A percentile compares a stretch with the other conserved stretches of the same genome.
These are phyloP conservation scores for Daldinia caldariorum DNA, from an alignment of 495 filamentous ascomycete species.

Conservation along the genomic window DNA sequence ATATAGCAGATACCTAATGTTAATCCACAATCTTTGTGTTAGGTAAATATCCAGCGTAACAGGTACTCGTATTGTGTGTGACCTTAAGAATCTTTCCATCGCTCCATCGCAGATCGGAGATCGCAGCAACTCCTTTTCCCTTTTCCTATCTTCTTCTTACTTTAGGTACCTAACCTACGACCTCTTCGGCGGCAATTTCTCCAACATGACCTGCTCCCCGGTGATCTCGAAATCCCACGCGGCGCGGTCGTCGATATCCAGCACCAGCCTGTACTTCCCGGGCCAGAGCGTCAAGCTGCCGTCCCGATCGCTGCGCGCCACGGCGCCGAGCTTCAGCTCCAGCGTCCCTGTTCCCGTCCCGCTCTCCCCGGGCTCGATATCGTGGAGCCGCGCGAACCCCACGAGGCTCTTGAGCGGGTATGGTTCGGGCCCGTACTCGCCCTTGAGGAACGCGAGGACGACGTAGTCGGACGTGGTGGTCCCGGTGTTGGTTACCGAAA, in stretches of 20 bases:
- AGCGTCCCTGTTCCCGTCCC: slow-evolving; percentile 53
- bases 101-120: too few relatives aligned
- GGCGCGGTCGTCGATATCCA: slow-evolving; percentile 58
- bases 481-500: slow-evolving; percentile 63
- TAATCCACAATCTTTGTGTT: background rate
- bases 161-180: too few relatives aligned
- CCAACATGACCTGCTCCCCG: slow-evolving; percentile 54
- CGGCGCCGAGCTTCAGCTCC: slow-evolving; percentile 62
- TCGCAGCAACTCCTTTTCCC: background rate
- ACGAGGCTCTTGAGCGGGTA: slow-evolving; percentile 68
- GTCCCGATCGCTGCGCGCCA: slow-evolving; percentile 62
- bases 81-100: background rate
- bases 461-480: slow-evolving; percentile 63
- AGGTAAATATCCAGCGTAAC: background rate
- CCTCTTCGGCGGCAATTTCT: slow-evolving; percentile 52
- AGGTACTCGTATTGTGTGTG: background rate
- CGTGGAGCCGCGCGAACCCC: slow-evolving; percentile 62
- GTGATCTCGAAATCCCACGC: slow-evolving; percentile 54
- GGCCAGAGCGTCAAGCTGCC: slow-evolving; percentile 69
- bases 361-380: slow-evolving; percentile 53
- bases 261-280: slow-evolving; percentile 64
- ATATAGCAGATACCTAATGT: background rate
- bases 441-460: slow-evolving; percentile 62
- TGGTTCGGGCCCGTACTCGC: slow-evolving; percentile 63
- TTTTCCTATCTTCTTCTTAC: background rate